phyloP scores from a whole-genome alignment of 352 stramenopile genomes.

The Elongisporangium anandrum region DNA sequence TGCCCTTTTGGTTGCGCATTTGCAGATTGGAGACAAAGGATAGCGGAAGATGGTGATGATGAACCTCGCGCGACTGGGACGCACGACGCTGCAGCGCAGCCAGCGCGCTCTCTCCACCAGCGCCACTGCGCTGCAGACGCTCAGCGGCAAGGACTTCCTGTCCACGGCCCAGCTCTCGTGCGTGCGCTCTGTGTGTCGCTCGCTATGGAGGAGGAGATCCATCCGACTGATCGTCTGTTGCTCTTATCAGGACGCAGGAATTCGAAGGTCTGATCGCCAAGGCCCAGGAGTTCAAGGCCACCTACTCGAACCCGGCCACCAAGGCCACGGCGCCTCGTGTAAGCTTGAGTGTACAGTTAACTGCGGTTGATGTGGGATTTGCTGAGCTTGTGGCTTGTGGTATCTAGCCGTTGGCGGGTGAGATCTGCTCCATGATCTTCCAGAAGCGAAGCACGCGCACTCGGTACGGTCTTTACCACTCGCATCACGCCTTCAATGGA shows the following conservation, averaged over 20 bases:
- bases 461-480: slow-evolving; percentile 20
- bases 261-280: slow-evolving; percentile 59
- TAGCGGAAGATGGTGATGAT: background rate
- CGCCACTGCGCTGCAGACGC: slow-evolving; percentile 33
- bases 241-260: slow-evolving; percentile 18
- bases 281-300: slow-evolving; percentile 63
- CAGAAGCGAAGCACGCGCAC: slow-evolving; percentile 93
- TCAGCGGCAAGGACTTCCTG: slow-evolving; percentile 68
- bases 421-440: slow-evolving; percentile 93
- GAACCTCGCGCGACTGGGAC: background rate
- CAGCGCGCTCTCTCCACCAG: background rate
- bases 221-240: background rate
- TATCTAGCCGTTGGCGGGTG: slow-evolving; percentile 43
- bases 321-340: slow-evolving; percentile 47
- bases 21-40: background rate
- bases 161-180: slow-evolving; percentile 63
- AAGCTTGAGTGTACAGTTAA: too few relatives aligned
- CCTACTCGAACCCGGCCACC: slow-evolving; percentile 50
- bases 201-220: background rate
- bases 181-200: slow-evolving; percentile 2
- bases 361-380: background rate
- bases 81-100: background rate
- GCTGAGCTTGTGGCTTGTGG: background rate
- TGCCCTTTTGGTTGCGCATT: background rate
- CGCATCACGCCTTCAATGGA: background rate